Percentiles rank a stretch among this genome's conserved stretches.
These are phyloP conservation scores for Cryphonectria carpinicola DNA, from an alignment of 2,329 filamentous ascomycete genomes.

Conservation along the genomic window DNA sequence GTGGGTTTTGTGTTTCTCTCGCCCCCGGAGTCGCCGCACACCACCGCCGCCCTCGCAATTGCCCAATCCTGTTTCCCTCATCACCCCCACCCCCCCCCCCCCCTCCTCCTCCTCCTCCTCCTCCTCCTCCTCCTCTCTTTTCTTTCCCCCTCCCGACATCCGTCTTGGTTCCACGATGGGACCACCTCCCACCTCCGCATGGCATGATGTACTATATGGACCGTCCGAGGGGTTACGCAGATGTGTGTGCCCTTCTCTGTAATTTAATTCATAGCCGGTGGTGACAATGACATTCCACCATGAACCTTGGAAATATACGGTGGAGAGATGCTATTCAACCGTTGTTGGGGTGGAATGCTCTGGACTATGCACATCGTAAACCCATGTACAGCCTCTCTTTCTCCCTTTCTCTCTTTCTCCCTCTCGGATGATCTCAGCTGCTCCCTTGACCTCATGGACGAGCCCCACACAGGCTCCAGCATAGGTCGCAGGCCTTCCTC, in stretches of 20 bases:
- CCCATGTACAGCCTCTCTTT: neutral
- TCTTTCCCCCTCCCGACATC: neutral
- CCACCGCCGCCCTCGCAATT: neutral
- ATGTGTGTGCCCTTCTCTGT: neutral
- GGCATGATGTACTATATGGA: neutral
- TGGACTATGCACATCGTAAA: neutral
- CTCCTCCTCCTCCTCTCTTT: too few species aligned
- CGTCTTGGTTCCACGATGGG: neutral
- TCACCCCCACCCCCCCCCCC: too few species aligned
- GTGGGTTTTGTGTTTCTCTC: too few species aligned
- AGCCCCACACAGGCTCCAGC: slow-evolving; percentile 52
- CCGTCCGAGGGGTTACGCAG: neutral
- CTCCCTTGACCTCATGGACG: slow-evolving; percentile 44
- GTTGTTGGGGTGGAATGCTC: neutral
- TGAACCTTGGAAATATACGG: neutral
- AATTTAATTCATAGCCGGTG: neutral
- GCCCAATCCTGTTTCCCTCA: neutral
- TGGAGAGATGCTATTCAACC: neutral
- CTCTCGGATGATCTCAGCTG: slow-evolving; percentile 43
- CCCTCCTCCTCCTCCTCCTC: neutral
- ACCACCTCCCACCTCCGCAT: neutral
- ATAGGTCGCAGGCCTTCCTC: slow-evolving; percentile 52
- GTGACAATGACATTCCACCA: neutral
- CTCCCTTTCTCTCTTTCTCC: neutral
- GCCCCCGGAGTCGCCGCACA: slow-evolving; percentile 8